Evolutionary conservation across 805 yeast genomes (phyloP).

Genomic region (Metschnikowia santaceciliae): DNA sequence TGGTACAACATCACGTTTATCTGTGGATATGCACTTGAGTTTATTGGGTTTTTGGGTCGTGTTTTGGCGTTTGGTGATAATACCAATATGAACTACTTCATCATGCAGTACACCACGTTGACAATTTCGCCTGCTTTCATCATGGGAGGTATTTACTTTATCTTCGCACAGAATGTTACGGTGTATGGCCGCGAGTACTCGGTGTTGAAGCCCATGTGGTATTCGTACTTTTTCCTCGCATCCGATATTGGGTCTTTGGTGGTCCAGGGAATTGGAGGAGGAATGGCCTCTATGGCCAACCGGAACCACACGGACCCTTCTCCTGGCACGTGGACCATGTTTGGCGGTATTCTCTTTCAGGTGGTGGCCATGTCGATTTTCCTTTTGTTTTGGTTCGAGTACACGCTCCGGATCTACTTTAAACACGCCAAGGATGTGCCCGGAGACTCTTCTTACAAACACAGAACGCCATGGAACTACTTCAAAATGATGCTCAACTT

Average conservation of each 20-base stretch:
- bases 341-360: constrained; percentile 37
- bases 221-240: constrained; percentile 38
- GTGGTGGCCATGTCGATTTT: constrained; percentile 38
- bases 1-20: constrained; percentile 39
- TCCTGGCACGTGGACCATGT: constrained; percentile 36
- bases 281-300: constrained; percentile 29
- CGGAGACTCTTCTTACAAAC: constrained; percentile 10
- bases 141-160: constrained; percentile 41
- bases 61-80: constrained; percentile 26
- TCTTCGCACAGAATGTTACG: constrained; percentile 39
- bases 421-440: constrained; percentile 17
- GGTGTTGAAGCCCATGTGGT: constrained; percentile 40
- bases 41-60: constrained; percentile 38
- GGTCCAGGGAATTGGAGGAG: constrained; percentile 41
- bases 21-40: constrained; percentile 34
- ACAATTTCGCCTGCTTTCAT: constrained; percentile 41
- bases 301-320: constrained; percentile 18
- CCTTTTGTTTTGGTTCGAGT: constrained; percentile 34
- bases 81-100: constrained; percentile 19
- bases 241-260: constrained; percentile 34
- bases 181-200: constrained; percentile 37
- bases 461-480: constrained; percentile 18
- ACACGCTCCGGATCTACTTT: constrained; percentile 31
- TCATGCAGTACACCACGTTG: constrained; percentile 33
- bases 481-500: constrained; percentile 27